Conservation (phyloP, 495 filamentous ascomycete genomes). For the Aspergillus diversus region DNA sequence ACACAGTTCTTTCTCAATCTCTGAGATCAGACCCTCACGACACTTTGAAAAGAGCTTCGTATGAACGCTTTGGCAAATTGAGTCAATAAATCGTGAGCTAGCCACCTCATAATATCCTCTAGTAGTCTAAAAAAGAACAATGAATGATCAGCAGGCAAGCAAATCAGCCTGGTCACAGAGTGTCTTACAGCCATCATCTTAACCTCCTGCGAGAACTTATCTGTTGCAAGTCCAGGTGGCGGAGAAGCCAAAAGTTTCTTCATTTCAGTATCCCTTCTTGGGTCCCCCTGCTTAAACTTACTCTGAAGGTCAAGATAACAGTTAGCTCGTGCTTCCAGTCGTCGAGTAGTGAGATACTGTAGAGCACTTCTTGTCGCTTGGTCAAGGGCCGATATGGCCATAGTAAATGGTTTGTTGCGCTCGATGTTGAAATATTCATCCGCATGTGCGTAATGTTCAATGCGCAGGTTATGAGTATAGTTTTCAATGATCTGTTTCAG, state of each 20-base stretch:
- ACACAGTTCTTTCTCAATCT: conserved; percentile 39
- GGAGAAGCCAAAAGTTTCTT: conserved; percentile 26
- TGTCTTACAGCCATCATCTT: conserved; percentile 55
- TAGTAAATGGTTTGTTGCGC: conserved; percentile 39
- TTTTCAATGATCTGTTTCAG: conserved; percentile 31
- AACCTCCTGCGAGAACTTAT: conserved; percentile 50
- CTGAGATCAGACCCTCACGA: conserved; percentile 36
- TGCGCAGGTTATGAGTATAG: conserved; percentile 31
- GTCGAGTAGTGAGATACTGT: conserved; percentile 16
- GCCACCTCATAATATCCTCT: conserved; percentile 60
- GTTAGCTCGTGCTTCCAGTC: conserved; percentile 19
- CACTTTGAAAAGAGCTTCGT: conserved; percentile 51
- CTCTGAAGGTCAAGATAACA: conserved; percentile 22
- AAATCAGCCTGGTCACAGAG: too few relatives aligned
- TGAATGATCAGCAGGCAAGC: background rate
- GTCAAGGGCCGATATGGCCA: conserved; percentile 32
- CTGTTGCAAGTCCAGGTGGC: conserved; percentile 38
- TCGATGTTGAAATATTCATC: conserved; percentile 35
- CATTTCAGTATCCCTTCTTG: conserved; percentile 23
- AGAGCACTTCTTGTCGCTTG: conserved; percentile 16
- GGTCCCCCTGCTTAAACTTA: conserved; percentile 11
- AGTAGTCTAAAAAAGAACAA: conserved; percentile 33
- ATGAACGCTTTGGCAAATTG: conserved; percentile 49
- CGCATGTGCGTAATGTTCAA: conserved; percentile 28
- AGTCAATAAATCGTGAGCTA: conserved; percentile 51